phyloP scores from a whole-genome alignment of 768 basidiomycete species.

The Tubosaeta sp. region DNA sequence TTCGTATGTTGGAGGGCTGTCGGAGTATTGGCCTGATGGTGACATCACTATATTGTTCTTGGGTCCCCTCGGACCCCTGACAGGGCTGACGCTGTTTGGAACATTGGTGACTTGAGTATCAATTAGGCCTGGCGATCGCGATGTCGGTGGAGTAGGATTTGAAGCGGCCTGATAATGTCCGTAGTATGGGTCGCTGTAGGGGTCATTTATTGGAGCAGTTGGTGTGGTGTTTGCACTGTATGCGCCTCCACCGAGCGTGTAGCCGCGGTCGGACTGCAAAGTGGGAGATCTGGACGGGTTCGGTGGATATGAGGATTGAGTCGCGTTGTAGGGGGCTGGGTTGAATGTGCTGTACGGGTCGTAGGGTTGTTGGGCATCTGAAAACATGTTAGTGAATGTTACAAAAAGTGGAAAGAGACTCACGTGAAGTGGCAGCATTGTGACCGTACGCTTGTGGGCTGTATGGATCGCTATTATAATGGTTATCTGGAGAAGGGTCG shows the following conservation, averaged over 20 bases:
- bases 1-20: conserved; percentile 68
- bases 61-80: conserved; percentile 40
- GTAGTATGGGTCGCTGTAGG: conserved; percentile 29
- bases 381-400: conserved; percentile 2
- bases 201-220: conserved; percentile 33
- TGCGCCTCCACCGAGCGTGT: conserved; percentile 54
- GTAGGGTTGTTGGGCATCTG: conserved; percentile 55
- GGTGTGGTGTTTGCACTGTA: conserved; percentile 49
- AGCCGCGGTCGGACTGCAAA: conserved; percentile 42
- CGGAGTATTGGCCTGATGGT: conserved; percentile 34
- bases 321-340: conserved; percentile 38
- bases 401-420: conserved; percentile 20
- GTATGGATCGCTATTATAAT: conserved; percentile 28
- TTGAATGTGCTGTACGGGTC: conserved; percentile 46
- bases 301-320: conserved; percentile 18
- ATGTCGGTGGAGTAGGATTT: conserved; percentile 26
- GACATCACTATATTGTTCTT: conserved; percentile 24
- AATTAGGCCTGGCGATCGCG: conserved; percentile 37
- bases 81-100: conserved; percentile 34
- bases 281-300: conserved; percentile 13
- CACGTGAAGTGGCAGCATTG: conserved; percentile 49
- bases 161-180: conserved; percentile 17
- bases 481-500: conserved; percentile 16
- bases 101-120: conserved; percentile 33
- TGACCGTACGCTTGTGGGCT: conserved; percentile 47